These are phyloP conservation scores for Ceriops zippeliana DNA, from an alignment of 345 rosid genomes.

Conservation along the genomic window DNA sequence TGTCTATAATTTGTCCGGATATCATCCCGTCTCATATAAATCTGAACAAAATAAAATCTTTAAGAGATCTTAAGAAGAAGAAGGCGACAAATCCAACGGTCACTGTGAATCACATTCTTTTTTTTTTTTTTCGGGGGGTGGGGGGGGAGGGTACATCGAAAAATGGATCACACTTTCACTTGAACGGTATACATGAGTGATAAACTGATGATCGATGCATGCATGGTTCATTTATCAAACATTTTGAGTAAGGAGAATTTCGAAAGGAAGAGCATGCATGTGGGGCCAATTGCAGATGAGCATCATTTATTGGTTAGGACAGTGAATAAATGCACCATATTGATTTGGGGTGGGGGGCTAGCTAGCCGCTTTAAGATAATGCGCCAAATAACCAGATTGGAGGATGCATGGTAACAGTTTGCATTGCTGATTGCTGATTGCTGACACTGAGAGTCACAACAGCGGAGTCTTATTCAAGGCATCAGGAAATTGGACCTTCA, in stretches of 20 bases:
- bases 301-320: neutral
- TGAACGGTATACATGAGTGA: slow-evolving; percentile 16
- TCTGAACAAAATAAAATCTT: too few species aligned
- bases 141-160: neutral
- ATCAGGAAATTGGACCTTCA: slow-evolving; percentile 4
- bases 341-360: neutral
- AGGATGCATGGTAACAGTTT: slow-evolving; percentile 1
- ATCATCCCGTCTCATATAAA: too few species aligned
- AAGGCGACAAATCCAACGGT: neutral
- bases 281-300: neutral
- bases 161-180: slow-evolving; percentile 19
- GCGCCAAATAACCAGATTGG: neutral
- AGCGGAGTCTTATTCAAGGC: neutral
- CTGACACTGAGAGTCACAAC: slow-evolving; percentile 6
- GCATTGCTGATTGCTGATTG: slow-evolving; percentile 8
- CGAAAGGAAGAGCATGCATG: neutral
- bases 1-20: neutral
- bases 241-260: neutral
- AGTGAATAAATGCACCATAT: neutral
- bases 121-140: neutral
- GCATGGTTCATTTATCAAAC: neutral
- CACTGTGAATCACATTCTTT: slow-evolving; percentile 1
- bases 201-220: slow-evolving; percentile 2
- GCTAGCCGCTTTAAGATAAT: neutral
- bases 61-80: too few species aligned